phyloP scores from a whole-genome alignment of 1,139 yeast genomes.

The Wickerhamomyces sp. region DNA sequence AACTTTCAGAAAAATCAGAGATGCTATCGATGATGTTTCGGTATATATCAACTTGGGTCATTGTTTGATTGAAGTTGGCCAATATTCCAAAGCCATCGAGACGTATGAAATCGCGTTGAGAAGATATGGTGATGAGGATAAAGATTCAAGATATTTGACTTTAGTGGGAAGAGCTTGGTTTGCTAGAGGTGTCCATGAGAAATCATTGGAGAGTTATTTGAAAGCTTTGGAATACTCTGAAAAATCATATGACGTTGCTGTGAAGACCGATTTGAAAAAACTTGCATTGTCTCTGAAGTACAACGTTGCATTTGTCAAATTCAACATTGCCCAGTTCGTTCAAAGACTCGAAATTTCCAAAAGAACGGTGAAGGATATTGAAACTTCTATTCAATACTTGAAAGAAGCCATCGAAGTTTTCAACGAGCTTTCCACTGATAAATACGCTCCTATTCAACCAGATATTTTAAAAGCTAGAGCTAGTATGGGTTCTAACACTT shows the following conservation, averaged over 20 bases:
- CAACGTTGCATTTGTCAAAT: constrained; percentile 80
- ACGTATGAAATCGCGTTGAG: constrained; percentile 75
- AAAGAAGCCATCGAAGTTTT: constrained; percentile 59
- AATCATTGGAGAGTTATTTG: constrained; percentile 51
- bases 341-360: constrained; percentile 57
- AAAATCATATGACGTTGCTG: constrained; percentile 45
- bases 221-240: constrained; percentile 60
- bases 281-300: constrained; percentile 51
- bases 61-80: constrained; percentile 76
- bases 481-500: constrained; percentile 72
- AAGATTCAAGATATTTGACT: constrained; percentile 52
- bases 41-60: constrained; percentile 86
- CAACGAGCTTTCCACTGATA: constrained; percentile 53
- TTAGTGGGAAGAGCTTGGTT: constrained; percentile 90
- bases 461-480: constrained; percentile 83
- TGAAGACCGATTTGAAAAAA: constrained; percentile 28
- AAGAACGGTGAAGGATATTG: constrained; percentile 60
- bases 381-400: constrained; percentile 51
- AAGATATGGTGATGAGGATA: constrained; percentile 55
- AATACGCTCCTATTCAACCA: constrained; percentile 67
- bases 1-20: constrained; percentile 83
- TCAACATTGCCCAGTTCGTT: constrained; percentile 80
- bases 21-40: constrained; percentile 79
- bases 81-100: constrained; percentile 83
- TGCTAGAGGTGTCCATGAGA: constrained; percentile 69